Evolutionary conservation across 2,329 filamentous ascomycete species (phyloP), one percentile per base, ranked within the genome.

Genomic region (Monosporascus sp.): DNA sequence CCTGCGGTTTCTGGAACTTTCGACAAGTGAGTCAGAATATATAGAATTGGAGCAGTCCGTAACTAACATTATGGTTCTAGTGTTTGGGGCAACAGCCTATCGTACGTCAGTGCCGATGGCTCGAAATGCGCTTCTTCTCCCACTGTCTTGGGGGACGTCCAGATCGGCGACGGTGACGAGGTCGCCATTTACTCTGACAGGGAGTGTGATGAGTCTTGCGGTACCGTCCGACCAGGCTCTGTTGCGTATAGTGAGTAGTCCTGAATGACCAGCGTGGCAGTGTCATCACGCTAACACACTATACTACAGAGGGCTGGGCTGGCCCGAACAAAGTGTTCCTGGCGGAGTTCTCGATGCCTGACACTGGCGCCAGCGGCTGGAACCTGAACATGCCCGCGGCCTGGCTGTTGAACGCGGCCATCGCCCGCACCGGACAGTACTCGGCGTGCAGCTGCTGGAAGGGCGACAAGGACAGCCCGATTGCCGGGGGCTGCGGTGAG

Each of bases 331-430:
- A 90, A 73, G 76, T 87, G 51, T 91, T 92, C 73, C 76, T 91
- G 58, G 79, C 88, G 61, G 81, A 90, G 62, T 88, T 91, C 69
- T 75, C 76, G 52, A 92, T 92, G 88, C 87, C 87, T 8, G 65
- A 78, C 48, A 80, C 81, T 53, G 79, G 79, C 56, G 66, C 74
- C 50, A 71, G 67, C n/a, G 74, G 73, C 53, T 75, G 75, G 62
- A 81, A 84, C 64, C 74, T 68, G 43, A 83, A 91, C 70, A 88
- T 88, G 79, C 87, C 88, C 8, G 85, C 88, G 43, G 79, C 87
- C 69, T 92, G 89, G 89, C 74, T 86, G 49, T 80, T 92, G 56
- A 92, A 92, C 71, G 84, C 82, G 19, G 78, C 82, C 56, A 89
- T 92, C 56, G 83, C 87, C 26, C 84, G 84, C 56, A 85, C 86